Evolutionary conservation across 1,284 basidiomycete species (phyloP), one percentile per base, ranked within the genome.

Genomic region (Pseudozyma tsukubaensis): DNA sequence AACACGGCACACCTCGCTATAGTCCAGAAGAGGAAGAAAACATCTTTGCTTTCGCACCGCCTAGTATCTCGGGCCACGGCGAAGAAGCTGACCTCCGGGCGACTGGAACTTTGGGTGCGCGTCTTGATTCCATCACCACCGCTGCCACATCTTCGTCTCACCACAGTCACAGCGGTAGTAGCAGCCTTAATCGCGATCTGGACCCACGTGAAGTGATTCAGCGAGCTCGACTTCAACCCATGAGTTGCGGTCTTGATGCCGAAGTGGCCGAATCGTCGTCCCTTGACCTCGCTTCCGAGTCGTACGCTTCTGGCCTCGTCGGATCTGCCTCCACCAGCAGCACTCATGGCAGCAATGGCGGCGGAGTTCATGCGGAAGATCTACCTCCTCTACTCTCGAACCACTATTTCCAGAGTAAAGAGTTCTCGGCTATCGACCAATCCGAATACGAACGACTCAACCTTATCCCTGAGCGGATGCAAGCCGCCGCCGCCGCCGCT

Each of bases 331-430:
- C 36, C 8, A 18, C 37, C 7, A 39, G 11, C n/a, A 16, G 19
- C 10, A 18, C 37, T n/a, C 35, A 37, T 4, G 47, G n/a, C 14
- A 21, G n/a, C 14, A 35, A 24, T 21, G 14, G 21, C 24, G 6
- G 11, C 32, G 29, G 36, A 9, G 62, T 72, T 3, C 52, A 56
- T 4, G 64, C 64, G 4, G 71, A 73, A 35, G 71, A 73, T 49
- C 54, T 73, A 1, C 71, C 71, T 16, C 71, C 71, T 14, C 49
- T 73, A 35, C 58, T 73, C 5, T 69, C 65, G 12, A 73, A 63
- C 39, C 66, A 73, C 56, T 73, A 73, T 32, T 42, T 73, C 21
- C 59, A 68, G 37, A 50, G 70, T n/a, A 51, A 52, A 37, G 63
- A 45, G 44, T 45, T 45, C 21, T 21, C 44, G 18, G 44, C 18